phyloP scores from a whole-genome alignment of 176 grass and related monocot species.

The Canna indica region DNA sequence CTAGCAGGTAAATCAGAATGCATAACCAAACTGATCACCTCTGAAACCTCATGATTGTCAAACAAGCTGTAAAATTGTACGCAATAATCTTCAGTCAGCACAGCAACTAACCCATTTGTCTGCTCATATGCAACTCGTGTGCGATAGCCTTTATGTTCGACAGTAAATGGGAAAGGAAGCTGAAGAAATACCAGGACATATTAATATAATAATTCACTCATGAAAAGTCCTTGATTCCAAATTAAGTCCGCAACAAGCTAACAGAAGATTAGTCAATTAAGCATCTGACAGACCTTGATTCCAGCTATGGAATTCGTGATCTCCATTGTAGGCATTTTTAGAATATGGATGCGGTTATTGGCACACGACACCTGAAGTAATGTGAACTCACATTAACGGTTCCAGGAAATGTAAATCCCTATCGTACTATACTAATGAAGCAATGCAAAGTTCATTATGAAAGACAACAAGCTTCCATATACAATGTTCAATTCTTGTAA shows the following conservation, averaged over 20 bases:
- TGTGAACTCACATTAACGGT: not conserved
- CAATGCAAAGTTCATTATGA: not conserved
- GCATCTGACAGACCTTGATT: conserved; percentile 68
- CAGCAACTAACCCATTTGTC: conserved; percentile 50
- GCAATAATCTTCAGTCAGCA: conserved; percentile 71
- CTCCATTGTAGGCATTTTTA: conserved; percentile 95
- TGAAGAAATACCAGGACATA: conserved; percentile 21
- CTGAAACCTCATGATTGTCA: conserved; percentile 72
- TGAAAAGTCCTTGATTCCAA: not conserved
- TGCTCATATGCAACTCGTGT: conserved; percentile 52
- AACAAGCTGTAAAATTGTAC: conserved; percentile 78
- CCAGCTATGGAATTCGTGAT: conserved; percentile 73
- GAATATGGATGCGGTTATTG: conserved; percentile 63
- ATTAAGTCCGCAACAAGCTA: not conserved
- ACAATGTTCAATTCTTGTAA: conserved; percentile 6
- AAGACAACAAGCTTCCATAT: not conserved
- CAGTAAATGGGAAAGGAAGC: conserved; percentile 37
- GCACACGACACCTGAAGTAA: conserved; percentile 68
- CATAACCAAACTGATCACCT: conserved; percentile 36
- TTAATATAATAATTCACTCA: not conserved
- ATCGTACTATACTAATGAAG: not conserved
- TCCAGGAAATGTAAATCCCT: not conserved
- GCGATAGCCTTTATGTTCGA: conserved; percentile 11
- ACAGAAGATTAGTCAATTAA: not conserved
- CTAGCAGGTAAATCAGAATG: not conserved